Conservation (phyloP, 352 stramenopile species). For the Globisporangium canariense region DNA sequence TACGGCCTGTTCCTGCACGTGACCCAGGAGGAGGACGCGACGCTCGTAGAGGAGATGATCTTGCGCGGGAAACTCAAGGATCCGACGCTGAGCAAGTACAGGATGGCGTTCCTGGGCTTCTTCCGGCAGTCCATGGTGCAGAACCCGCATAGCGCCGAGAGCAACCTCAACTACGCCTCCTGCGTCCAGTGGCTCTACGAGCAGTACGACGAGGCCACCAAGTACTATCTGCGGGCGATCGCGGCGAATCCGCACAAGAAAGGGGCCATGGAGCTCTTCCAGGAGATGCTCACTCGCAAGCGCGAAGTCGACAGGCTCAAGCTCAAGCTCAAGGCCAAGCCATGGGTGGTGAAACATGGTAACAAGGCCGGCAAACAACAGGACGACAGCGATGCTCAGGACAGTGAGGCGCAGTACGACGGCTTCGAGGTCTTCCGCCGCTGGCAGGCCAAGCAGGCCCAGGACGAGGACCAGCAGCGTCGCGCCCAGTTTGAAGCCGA, state of each 20-base stretch:
- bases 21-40: conserved; percentile 65
- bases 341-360: background rate
- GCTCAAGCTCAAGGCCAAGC: conserved; percentile 7
- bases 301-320: conserved; percentile 29
- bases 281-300: conserved; percentile 67
- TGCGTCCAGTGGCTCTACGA: conserved; percentile 73
- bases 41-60: conserved; percentile 67
- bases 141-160: conserved; percentile 52
- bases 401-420: conserved; percentile 51
- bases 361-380: background rate
- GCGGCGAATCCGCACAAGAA: conserved; percentile 59
- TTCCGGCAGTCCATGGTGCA: conserved; percentile 73
- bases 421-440: conserved; percentile 61
- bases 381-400: conserved; percentile 15
- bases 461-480: conserved; percentile 42
- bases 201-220: conserved; percentile 52
- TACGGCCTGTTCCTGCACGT: conserved; percentile 75
- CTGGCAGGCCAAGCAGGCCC: conserved; percentile 60
- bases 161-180: conserved; percentile 77
- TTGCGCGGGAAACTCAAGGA: conserved; percentile 52
- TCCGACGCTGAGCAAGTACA: conserved; percentile 59
- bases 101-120: conserved; percentile 74
- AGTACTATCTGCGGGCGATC: conserved; percentile 70
- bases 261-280: conserved; percentile 65
- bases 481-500: conserved; percentile 29